Evolutionary conservation across 495 filamentous ascomycete species (phyloP), one percentile per base, ranked within the genome.

Genomic region (Glutinoglossum americanum): DNA sequence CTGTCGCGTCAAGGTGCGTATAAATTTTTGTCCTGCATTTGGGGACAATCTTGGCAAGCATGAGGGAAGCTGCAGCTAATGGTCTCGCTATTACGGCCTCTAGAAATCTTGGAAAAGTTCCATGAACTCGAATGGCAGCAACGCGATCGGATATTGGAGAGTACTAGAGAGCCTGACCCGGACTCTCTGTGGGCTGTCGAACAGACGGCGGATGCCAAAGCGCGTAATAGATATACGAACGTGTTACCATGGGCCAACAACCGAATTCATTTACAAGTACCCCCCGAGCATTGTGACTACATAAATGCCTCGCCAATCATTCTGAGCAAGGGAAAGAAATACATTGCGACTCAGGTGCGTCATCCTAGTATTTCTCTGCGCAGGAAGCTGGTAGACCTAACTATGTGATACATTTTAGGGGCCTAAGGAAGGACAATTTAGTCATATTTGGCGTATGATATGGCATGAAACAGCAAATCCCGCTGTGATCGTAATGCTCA

Each of bases 371-470:
- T 32, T 7, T 8, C 17, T 27, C 48, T 1, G 13, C 10, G 5
- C 28, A 15, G 21, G 41, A 15, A 37, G 26, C 10, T 19, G 27
- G 57, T 28, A 33, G 25, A 39, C 10, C 54, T 56, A 26, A 56
- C 32, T 3, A 28, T 32, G 45, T 37, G 23, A 33, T 58, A 17
- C 26, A 11, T 17, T 25, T 67, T 71, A 95, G 76, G 90, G 89
- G 9, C 92, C 92, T 0, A 96, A 89, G 67, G 67, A 74, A 60
- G 73, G 75, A 7, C 78, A 76, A 4, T 72, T 81, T 39, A 76
- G 81, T 61, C 85, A 94, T 64, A 84, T 93, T 47, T 99, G 90
- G 88, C 86, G 92, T 61, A 99, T 99, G 92, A 73, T 95, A 28
- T 87, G 87, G 69, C 82, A 94, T 58, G 87, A 96, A 69, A 81